A percentile compares a stretch with the other conserved stretches of the same genome.
Conservation (phyloP, 2,329 filamentous ascomycete species). For the Didymella sp. region DNA sequence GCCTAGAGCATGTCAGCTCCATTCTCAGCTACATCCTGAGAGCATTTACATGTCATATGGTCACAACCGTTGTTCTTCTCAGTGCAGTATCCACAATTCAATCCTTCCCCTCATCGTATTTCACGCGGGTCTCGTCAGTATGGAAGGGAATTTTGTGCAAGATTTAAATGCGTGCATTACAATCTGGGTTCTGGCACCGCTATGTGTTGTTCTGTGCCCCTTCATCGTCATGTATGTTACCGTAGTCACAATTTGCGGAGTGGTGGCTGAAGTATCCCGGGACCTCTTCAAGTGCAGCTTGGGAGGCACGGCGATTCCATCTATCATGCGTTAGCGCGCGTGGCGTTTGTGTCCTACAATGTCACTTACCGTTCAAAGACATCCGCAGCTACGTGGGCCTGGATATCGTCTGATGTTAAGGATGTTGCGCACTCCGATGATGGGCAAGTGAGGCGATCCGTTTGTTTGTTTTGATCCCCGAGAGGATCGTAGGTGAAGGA, state of each 20-base stretch:
- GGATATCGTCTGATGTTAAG: too few species aligned
- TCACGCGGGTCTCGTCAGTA: constrained; percentile 3
- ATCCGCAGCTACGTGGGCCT: too few species aligned
- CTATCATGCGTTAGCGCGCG: too few species aligned
- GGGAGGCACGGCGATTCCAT: not conserved
- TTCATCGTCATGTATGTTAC: constrained; percentile 9
- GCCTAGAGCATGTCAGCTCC: not conserved
- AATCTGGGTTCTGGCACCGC: not conserved
- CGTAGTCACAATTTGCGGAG: not conserved
- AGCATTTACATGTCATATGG: not conserved
- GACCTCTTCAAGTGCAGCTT: not conserved
- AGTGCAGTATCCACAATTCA: not conserved
- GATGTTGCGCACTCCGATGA: too few species aligned
- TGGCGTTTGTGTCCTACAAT: too few species aligned
- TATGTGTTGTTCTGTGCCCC: not conserved
- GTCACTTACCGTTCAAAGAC: too few species aligned
- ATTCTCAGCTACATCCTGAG: accelerated
- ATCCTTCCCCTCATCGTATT: constrained; percentile 2
- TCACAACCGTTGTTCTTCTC: not conserved
- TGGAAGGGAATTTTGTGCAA: constrained; percentile 15
- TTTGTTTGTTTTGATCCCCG: too few species aligned
- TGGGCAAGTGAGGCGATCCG: too few species aligned
- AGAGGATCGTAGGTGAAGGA: too few species aligned
- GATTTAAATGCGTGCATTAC: constrained; percentile 4
- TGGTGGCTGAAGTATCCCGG: constrained; percentile 1